Base-by-base conservation (phyloP, 805 yeast species). In the Saccharomycopsis guyanensis region DNA sequence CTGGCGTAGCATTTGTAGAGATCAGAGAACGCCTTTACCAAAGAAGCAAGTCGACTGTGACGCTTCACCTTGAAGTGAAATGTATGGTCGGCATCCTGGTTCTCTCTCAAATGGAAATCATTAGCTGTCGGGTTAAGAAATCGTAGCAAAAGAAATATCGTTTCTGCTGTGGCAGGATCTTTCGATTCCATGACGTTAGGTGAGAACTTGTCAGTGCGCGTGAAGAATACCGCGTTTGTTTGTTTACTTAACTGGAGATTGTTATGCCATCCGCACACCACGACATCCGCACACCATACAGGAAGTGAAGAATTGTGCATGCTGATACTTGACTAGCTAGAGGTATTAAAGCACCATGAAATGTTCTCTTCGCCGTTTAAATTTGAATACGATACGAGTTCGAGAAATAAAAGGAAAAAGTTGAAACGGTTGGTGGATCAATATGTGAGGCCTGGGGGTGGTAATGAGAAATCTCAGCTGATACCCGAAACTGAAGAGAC, bases 1-100 rank as follows among this genome's bases (percentile, higher is more conserved):
- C 39, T 33, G 3, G 46, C 31, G 29, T 43, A 32, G n/a, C 16
- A 16, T 4, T 44, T 43, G 15, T 33, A 39, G 13, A 40, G 16
- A 6, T 37, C 33, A 3, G 47, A 50, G 40, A 50, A 48, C 16
- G 42, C 42, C 16, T 42, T 47, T 15, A 42, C 33, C 25, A 50
- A 33, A 4, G 49, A 41, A 10, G 49, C 51, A 38, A 50, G 42
- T 32, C 42, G 47, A 10, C 46, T 38, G 5, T 38, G 43, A 23
- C 25, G 35, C 33, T 24, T 23, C 13, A 47, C 52, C 35, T 45
- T 47, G 40, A 50, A 50, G 24, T 43, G 39, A 2, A 40, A 38
- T n/a, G 42, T 50, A 5, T 45, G 22, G 3, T 31, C 18, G 32
- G 42, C 44, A 6, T 44, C 49, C 7, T 36, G 37, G 16, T 13